Evolutionary conservation across 106 monocot species (phyloP), one percentile per base, ranked within the genome.

Genomic region (Agapanthus africanus): DNA sequence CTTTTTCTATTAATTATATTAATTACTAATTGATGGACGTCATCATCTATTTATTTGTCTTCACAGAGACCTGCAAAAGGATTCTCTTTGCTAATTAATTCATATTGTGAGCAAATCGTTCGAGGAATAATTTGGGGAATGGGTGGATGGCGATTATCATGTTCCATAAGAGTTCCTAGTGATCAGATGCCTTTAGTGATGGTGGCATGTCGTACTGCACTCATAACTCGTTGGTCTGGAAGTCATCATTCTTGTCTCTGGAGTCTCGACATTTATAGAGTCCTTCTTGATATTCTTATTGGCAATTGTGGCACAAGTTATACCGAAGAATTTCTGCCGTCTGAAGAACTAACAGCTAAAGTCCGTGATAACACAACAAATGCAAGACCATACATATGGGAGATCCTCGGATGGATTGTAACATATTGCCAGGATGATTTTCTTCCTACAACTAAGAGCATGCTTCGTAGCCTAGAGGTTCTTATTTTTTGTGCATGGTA

Each of bases 401-500:
- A 91, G 71, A 88, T 84, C 74, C 78, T 95, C 56, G 85, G 88
- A 44, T 86, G 75, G 68, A 77, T 95, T 72, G 78, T 68, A 38
- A 71, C 64, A 28, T 42, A 88, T 38, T 82, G 79, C 62, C 71
- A 74, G 30, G 79, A 81, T 71, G 65, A 78, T 35, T 88, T 80
- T 74, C 63, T 61, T 28, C 68, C 70, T 25, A 67, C 65, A 66
- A 30, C 35, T 11, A 30, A 61, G 27, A 64, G 73, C 70, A 62
- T 75, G 70, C 31, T 39, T 10, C 25, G 34, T 36, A 73, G 37
- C 46, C 68, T 95, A 35, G 76, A 86, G 59, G 64, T 37, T 74
- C 95, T 91, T 61, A 86, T 95, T 76, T 78, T 61, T 64, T 88
- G 73, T 82, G 79, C 86, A 77, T 95, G 95, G 95, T 95, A 88